Conservation (phyloP, 805 yeast species). For the Suhomyces tanzawaensis region DNA sequence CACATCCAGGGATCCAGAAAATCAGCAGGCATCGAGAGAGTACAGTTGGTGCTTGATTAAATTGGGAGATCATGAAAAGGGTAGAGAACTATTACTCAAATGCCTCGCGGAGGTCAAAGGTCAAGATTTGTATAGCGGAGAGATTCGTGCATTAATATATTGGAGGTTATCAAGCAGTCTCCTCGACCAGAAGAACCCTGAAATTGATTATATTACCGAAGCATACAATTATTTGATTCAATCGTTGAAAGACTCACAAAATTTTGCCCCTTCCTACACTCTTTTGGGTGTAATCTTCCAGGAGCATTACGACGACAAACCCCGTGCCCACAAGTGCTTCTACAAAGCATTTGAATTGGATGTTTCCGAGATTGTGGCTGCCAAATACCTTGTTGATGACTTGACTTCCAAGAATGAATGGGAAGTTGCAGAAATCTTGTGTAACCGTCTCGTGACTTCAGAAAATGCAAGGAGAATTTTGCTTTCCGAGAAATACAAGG, state of each 20-base stretch:
- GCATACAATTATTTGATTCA: conserved; percentile 60
- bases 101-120: conserved; percentile 49
- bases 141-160: conserved; percentile 54
- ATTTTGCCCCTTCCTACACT: conserved; percentile 77
- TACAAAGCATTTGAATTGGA: conserved; percentile 88
- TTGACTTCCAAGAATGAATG: conserved; percentile 71
- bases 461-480: conserved; percentile 56
- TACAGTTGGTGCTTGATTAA: conserved; percentile 75
- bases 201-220: conserved; percentile 26
- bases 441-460: conserved; percentile 61
- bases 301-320: conserved; percentile 52
- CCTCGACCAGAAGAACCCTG: conserved; percentile 29
- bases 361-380: conserved; percentile 71
- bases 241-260: conserved; percentile 62
- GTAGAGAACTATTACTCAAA: conserved; percentile 47
- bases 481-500: conserved; percentile 24
- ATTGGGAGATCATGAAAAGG: conserved; percentile 48
- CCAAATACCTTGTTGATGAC: conserved; percentile 66
- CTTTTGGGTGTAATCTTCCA: conserved; percentile 75
- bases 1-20: conserved; percentile 45
- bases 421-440: conserved; percentile 77
- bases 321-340: conserved; percentile 80
- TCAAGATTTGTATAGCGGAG: conserved; percentile 50
- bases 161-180: conserved; percentile 77
- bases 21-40: conserved; percentile 62